Evolutionary conservation across 345 rosid species (phyloP).

Genomic region (Salix arbutifolia): DNA sequence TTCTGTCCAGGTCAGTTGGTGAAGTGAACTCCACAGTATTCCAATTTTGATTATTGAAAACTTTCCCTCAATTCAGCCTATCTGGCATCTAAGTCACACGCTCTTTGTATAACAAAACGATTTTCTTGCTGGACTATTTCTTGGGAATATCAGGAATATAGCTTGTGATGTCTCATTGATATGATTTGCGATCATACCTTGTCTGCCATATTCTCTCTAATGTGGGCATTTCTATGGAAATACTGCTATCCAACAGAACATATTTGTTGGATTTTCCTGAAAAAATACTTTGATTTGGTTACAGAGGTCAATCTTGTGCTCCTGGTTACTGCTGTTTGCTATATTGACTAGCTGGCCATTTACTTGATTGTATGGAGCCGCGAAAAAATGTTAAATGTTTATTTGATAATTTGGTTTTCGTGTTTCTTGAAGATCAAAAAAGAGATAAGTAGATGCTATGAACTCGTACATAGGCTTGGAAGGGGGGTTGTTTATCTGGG

Average conservation of each 20-base stretch:
- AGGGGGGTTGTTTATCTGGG: constrained; percentile 86
- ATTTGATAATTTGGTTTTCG: constrained; percentile 16
- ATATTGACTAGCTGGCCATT: neutral
- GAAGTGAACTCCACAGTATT: neutral
- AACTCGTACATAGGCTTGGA: constrained; percentile 65
- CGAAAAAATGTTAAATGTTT: constrained; percentile 1
- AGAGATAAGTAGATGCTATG: constrained; percentile 68
- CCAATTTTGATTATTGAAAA: neutral
- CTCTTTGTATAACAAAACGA: neutral
- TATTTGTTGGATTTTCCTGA: neutral
- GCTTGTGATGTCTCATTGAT: neutral
- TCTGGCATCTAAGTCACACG: neutral
- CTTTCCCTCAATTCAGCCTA: neutral
- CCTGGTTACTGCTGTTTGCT: neutral
- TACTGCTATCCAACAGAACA: neutral
- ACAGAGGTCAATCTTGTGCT: neutral
- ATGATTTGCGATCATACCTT: neutral
- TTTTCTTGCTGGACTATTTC: neutral
- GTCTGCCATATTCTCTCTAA: neutral
- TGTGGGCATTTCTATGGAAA: neutral
- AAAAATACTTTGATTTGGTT: neutral
- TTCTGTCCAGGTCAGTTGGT: neutral
- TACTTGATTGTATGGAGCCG: neutral
- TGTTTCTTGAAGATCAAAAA: constrained; percentile 60
- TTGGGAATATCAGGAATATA: neutral